A percentile compares a stretch with the other conserved stretches of the same genome.
These are phyloP conservation scores for Barbatosphaeria neglecta DNA, from an alignment of 495 filamentous ascomycete species.

Conservation along the genomic window DNA sequence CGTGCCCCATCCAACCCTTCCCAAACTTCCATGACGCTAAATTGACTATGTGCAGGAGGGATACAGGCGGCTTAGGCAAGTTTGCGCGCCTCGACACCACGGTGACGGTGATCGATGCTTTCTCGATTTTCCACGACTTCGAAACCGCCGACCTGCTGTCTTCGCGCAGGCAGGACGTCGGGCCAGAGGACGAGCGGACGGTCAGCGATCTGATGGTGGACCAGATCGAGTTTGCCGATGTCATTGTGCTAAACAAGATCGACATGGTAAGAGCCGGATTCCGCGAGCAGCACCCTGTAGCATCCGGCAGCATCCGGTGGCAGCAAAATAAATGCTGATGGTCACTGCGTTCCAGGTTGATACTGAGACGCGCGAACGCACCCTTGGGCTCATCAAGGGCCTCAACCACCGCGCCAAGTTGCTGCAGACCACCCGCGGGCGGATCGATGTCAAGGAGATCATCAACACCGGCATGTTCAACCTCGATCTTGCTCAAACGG, in stretches of 20 bases:
- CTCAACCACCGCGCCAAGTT: conserved; percentile 43
- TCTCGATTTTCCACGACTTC: conserved; percentile 46
- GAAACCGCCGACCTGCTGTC: conserved; percentile 43
- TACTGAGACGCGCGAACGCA: conserved; percentile 22
- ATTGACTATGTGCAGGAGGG: not conserved
- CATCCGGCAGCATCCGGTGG: too few relatives aligned
- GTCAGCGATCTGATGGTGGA: conserved; percentile 51
- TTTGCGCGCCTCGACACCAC: conserved; percentile 14
- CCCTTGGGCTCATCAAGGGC: conserved; percentile 30
- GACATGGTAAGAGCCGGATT: conserved; percentile 26
- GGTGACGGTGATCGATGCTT: conserved; percentile 43
- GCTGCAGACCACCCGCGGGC: conserved; percentile 31
- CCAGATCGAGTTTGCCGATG: conserved; percentile 52
- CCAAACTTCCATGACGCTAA: too few relatives aligned
- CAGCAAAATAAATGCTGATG: conserved; percentile 3
- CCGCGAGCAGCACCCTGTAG: too few relatives aligned
- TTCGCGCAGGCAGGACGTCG: conserved; percentile 24
- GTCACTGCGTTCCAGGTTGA: conserved; percentile 13
- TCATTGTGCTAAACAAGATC: conserved; percentile 45
- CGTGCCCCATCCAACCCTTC: too few relatives aligned
- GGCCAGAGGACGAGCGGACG: conserved; percentile 44
- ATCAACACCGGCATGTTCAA: conserved; percentile 37
- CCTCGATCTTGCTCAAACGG: conserved; percentile 38
- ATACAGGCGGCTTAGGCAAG: conserved; percentile 3
- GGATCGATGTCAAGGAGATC: conserved; percentile 38